These are phyloP conservation scores for Cladosporium sp. DNA, from an alignment of 2,329 filamentous ascomycete species.

Conservation along the genomic window DNA sequence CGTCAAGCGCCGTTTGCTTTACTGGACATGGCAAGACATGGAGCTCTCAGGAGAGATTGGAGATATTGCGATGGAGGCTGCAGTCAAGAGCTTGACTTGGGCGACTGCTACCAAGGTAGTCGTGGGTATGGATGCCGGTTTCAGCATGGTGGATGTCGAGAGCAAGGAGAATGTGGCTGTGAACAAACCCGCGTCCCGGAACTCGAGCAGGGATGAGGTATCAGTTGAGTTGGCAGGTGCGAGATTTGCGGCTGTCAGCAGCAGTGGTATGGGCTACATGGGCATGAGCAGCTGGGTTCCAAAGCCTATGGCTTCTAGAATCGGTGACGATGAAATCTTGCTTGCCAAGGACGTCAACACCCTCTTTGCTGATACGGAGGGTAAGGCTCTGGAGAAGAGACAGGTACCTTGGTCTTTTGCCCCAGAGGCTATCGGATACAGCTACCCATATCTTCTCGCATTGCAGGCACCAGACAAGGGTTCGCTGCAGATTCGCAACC, in stretches of 20 bases:
- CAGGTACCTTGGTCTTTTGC: conserved; percentile 91
- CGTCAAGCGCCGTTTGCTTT: conserved; percentile 80
- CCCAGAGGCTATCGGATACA: conserved; percentile 90
- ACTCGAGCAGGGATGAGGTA: conserved; percentile 18
- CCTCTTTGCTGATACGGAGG: conserved; percentile 80
- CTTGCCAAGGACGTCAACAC: conserved; percentile 98
- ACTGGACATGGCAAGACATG: conserved; percentile 97
- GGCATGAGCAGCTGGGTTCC: conserved; percentile 89
- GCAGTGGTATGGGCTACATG: conserved; percentile 93
- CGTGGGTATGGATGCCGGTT: conserved; percentile 86
- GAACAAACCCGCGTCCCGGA: conserved; percentile 38
- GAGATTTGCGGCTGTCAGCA: conserved; percentile 77
- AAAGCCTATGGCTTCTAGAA: conserved; percentile 77
- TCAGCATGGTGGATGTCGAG: conserved; percentile 81
- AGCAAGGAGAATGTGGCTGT: conserved; percentile 73
- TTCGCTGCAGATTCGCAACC: conserved; percentile 84
- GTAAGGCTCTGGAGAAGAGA: conserved; percentile 73
- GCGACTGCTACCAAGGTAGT: conserved; percentile 80
- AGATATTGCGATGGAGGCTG: conserved; percentile 76
- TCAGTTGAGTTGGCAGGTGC: conserved; percentile 56
- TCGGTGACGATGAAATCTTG: conserved; percentile 79
- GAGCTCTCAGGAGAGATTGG: conserved; percentile 70
- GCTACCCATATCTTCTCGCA: conserved; percentile 90
- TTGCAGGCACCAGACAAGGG: conserved; percentile 81
- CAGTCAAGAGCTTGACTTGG: conserved; percentile 88